Base-by-base conservation (phyloP, 2,329 filamentous ascomycete species). In the Colletotrichum sp. region DNA sequence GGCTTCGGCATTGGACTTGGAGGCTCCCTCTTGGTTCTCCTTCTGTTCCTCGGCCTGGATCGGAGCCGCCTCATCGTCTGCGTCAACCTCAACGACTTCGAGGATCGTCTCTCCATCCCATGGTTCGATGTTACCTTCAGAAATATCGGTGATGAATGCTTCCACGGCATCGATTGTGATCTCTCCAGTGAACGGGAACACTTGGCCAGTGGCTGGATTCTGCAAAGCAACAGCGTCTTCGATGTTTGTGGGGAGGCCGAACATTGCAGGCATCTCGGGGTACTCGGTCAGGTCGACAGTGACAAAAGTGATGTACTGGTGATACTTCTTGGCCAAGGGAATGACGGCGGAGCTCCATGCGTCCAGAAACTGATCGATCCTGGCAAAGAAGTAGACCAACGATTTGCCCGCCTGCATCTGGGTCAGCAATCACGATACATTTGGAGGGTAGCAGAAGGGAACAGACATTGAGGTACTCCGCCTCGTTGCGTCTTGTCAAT, bases 221-320 rank as follows among this genome's bases (percentile, higher is more conserved):
- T 88, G 85, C 13, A 90, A 83, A 3, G 86, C 83, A 12, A 89
- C 76, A 1, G 84, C 85, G 9, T 82, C 82, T 12, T 65, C 64
- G 4, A 74, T 70, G 6, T 79, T 81, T 1, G 75, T 65, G 8
- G 77, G 65, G 52, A 88, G 77, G 3, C 88, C 89, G 66, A 90
- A 80, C 49, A 82, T 81, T 9, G 78, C 74, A 2, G 83, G 79
- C 80, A 89, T 86, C 28, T 89, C 86, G 6, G 82, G 84, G 77
- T 90, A 90, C 75, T 89, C 87, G 34, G 78, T 73, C 0, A 83
- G 81, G 72, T 90, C 87, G 3, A 89, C 85, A 2, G 87, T 89
- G 6, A 88, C 85, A 75, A 90, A 90, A 71, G 81, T 82, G 15
- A 90, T 83, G 72, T 88, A 89, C 15, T 89, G 87, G 70, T 82